These are phyloP conservation scores for Rhazya stricta DNA, from an alignment of 257 asterid species.

Conservation along the genomic window DNA sequence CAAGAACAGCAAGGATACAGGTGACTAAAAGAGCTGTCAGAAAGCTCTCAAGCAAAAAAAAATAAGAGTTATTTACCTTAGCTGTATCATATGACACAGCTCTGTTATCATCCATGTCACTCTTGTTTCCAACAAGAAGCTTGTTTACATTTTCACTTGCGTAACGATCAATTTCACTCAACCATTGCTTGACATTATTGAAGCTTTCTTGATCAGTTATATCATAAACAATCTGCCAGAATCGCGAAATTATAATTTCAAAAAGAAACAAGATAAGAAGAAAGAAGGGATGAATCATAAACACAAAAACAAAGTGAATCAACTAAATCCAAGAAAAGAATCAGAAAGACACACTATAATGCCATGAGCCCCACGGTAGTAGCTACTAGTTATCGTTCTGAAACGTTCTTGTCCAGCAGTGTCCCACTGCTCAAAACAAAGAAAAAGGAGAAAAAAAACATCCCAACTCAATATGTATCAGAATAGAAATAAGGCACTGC, in stretches of 20 bases:
- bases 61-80: conserved; percentile 38
- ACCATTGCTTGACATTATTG: conserved; percentile 84
- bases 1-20: conserved; percentile 11
- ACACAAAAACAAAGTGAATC: background rate
- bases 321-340: conserved; percentile 2
- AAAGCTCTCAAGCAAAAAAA: conserved; percentile 8
- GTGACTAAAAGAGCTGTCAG: background rate
- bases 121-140: conserved; percentile 76
- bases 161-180: conserved; percentile 75
- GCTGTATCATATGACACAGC: conserved; percentile 73
- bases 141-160: conserved; percentile 83
- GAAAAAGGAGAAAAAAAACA: background rate
- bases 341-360: conserved; percentile 53
- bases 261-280: conserved; percentile 1
- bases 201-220: conserved; percentile 80
- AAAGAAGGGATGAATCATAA: background rate
- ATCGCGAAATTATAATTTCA: conserved; percentile 15
- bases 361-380: conserved; percentile 94
- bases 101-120: conserved; percentile 61
- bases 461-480: conserved; percentile 6
- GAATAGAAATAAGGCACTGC: background rate
- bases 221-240: conserved; percentile 62
- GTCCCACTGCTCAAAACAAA: conserved; percentile 58
- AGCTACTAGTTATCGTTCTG: conserved; percentile 86
- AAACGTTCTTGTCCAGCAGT: conserved; percentile 95